phyloP scores from a whole-genome alignment of 345 rosid genomes.

The Eucalyptus polybractea region DNA sequence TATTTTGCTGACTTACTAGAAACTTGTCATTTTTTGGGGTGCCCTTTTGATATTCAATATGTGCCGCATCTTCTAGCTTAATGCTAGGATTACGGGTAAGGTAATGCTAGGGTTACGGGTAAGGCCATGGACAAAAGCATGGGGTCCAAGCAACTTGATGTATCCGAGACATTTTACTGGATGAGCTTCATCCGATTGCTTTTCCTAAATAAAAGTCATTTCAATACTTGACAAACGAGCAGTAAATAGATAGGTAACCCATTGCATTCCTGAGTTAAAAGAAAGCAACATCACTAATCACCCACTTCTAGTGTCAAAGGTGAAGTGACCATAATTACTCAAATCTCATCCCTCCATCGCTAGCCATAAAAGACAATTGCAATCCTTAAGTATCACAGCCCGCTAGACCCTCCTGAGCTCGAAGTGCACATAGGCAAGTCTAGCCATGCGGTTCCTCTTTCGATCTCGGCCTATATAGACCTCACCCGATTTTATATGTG shows the following conservation, averaged over 20 bases:
- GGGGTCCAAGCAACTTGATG: background rate
- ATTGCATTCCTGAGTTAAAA: background rate
- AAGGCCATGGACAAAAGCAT: background rate
- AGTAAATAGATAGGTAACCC: background rate
- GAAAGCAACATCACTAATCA: background rate
- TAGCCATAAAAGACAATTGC: background rate
- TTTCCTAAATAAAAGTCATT: background rate
- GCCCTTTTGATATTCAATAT: background rate
- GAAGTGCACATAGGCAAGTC: no score
- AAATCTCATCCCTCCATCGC: background rate
- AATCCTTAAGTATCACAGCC: accelerated
- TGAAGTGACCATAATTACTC: background rate
- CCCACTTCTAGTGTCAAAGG: background rate
- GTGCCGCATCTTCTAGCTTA: background rate
- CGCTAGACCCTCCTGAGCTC: no score
- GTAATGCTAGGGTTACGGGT: background rate
- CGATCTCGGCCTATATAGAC: no score
- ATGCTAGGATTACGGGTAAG: background rate
- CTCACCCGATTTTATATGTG: no score
- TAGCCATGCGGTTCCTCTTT: no score
- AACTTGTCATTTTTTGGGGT: background rate
- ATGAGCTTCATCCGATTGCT: background rate
- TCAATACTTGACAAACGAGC: background rate
- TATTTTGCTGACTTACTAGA: background rate
- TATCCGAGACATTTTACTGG: background rate